Conservation (phyloP, 805 yeast species). For the Candida ulmi region DNA sequence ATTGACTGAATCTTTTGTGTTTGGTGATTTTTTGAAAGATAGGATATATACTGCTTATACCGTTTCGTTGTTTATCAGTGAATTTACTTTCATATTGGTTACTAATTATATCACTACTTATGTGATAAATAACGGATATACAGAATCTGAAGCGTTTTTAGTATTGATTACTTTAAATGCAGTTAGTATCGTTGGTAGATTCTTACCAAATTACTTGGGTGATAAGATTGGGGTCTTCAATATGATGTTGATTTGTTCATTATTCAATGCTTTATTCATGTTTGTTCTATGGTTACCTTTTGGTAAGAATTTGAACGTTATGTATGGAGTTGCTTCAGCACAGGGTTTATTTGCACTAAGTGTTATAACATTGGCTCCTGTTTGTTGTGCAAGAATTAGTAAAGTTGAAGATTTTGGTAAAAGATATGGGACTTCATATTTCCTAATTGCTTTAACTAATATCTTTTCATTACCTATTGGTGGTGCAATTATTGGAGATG, state of each 20-base stretch:
- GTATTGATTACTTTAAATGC: constrained; percentile 34
- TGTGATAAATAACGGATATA: constrained; percentile 44
- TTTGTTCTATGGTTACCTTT: constrained; percentile 65
- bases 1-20: constrained; percentile 6
- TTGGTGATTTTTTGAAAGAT: constrained; percentile 13
- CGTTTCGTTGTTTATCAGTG: constrained; percentile 25
- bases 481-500: constrained; percentile 38
- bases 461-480: constrained; percentile 45
- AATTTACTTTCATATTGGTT: constrained; percentile 46
- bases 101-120: constrained; percentile 54
- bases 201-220: constrained; percentile 48
- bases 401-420: constrained; percentile 61
- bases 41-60: constrained; percentile 3
- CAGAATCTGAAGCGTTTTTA: constrained; percentile 33
- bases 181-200: constrained; percentile 47
- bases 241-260: constrained; percentile 44
- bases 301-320: constrained; percentile 36
- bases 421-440: constrained; percentile 62
- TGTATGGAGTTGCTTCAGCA: constrained; percentile 46
- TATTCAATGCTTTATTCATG: constrained; percentile 39
- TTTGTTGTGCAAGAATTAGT: constrained; percentile 63
- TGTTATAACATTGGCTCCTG: constrained; percentile 60
- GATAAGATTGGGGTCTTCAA: constrained; percentile 54
- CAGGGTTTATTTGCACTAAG: constrained; percentile 61
- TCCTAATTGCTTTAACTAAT: constrained; percentile 38